Percentiles rank a stretch among this genome's conserved stretches.
Conservation (phyloP, 495 filamentous ascomycete genomes). For the Peziza echinospora region DNA sequence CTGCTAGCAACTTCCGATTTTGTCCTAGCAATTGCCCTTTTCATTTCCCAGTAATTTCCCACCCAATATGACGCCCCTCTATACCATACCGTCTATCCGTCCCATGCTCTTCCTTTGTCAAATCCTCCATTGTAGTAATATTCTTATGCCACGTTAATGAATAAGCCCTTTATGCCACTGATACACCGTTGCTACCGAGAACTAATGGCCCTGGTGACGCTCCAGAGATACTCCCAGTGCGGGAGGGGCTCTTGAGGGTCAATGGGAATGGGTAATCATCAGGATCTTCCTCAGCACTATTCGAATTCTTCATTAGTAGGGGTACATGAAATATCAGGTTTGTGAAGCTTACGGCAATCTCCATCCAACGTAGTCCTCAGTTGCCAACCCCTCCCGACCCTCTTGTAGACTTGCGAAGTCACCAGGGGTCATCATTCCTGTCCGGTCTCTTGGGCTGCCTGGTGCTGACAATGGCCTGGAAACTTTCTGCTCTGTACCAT, state of each 20-base stretch:
- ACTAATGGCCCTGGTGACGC: too few relatives aligned
- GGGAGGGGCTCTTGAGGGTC: constrained; percentile 35
- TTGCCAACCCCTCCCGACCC: constrained; percentile 74
- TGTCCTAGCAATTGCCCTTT: too few relatives aligned
- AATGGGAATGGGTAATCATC: constrained; percentile 88
- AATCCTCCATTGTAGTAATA: too few relatives aligned
- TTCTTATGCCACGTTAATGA: too few relatives aligned
- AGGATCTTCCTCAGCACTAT: constrained; percentile 80
- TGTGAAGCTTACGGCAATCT: constrained; percentile 65
- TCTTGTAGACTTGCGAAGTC: constrained; percentile 95
- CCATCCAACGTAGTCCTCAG: constrained; percentile 96
- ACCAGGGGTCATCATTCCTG: constrained; percentile 96
- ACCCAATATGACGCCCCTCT: too few relatives aligned
- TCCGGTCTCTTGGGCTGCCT: constrained; percentile 71
- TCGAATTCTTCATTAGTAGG: constrained; percentile 15
- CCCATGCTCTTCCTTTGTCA: too few relatives aligned
- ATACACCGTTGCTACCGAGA: too few relatives aligned
- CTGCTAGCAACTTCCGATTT: too few relatives aligned
- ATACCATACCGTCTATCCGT: too few relatives aligned
- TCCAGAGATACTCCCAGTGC: neutral
- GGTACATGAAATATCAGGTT: constrained; percentile 5
- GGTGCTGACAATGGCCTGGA: constrained; percentile 81
- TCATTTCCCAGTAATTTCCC: too few relatives aligned
- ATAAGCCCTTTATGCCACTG: too few relatives aligned
- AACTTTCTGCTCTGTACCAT: constrained; percentile 76